Evolutionary conservation across 495 filamentous ascomycete genomes (phyloP).

Genomic region (Hypoxylon intermedium): DNA sequence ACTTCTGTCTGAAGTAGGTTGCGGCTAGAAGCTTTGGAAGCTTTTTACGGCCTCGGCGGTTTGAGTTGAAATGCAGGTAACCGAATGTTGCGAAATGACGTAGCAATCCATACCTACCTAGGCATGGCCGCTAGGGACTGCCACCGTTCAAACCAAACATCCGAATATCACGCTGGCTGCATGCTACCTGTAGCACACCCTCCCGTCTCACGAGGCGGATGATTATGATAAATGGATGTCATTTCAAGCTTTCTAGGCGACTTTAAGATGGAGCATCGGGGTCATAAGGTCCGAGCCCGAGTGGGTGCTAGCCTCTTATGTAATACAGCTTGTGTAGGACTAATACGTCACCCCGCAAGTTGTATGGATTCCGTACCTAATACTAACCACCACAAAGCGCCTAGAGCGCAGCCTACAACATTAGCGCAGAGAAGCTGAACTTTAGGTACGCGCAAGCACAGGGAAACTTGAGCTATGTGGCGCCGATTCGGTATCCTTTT

Average conservation of each 20-base stretch:
- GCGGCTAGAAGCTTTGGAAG: conserved; percentile 22
- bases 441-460: too few species aligned
- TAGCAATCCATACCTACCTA: neutral
- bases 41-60: conserved; percentile 10
- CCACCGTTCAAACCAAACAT: neutral
- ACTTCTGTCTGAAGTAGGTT: neutral
- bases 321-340: too few species aligned
- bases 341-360: too few species aligned
- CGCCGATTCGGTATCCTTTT: conserved; percentile 1
- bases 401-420: too few species aligned
- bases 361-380: too few species aligned
- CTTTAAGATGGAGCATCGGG: neutral
- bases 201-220: neutral
- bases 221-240: conserved; percentile 9
- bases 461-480: neutral
- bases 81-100: neutral
- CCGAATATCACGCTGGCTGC: neutral
- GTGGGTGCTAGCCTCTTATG: too few species aligned
- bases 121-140: neutral
- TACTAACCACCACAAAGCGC: too few species aligned
- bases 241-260: conserved; percentile 27
- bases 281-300: neutral
- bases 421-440: conserved; percentile 10
- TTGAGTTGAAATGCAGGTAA: neutral
- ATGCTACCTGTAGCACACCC: too few species aligned